Evolutionary conservation across 2,329 filamentous ascomycete species (phyloP).

Genomic region (Hymenotorrendiella dingleyae): DNA sequence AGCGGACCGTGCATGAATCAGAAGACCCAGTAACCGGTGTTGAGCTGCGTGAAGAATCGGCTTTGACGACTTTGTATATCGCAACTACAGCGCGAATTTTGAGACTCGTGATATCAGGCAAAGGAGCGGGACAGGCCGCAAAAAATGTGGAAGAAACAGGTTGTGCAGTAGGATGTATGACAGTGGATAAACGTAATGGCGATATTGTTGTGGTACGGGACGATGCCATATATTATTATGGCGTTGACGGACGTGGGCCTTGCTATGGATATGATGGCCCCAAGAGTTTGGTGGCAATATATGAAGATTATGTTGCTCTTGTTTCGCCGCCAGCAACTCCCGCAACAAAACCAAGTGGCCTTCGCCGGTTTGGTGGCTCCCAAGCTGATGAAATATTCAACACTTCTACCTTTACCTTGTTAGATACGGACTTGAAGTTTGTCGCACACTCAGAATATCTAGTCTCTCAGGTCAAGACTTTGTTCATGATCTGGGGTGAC

Average conservation of each 20-base stretch:
- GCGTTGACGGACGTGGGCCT: slow-evolving; percentile 73
- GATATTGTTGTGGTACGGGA: slow-evolving; percentile 90
- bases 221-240: slow-evolving; percentile 94
- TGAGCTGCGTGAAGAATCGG: slow-evolving; percentile 59
- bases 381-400: slow-evolving; percentile 75
- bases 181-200: slow-evolving; percentile 69
- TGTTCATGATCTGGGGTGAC: slow-evolving; percentile 87
- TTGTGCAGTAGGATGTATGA: slow-evolving; percentile 93
- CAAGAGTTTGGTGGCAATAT: slow-evolving; percentile 75
- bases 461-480: slow-evolving; percentile 68
- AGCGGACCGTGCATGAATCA: slow-evolving; percentile 91
- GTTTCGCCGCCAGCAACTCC: slow-evolving; percentile 68
- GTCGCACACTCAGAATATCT: slow-evolving; percentile 85
- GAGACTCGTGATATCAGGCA: slow-evolving; percentile 79
- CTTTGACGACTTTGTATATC: slow-evolving; percentile 76
- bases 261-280: slow-evolving; percentile 88
- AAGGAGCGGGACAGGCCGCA: slow-evolving; percentile 82
- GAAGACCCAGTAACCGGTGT: slow-evolving; percentile 94
- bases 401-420: slow-evolving; percentile 78
- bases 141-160: slow-evolving; percentile 84
- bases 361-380: slow-evolving; percentile 65
- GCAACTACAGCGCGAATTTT: slow-evolving; percentile 85
- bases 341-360: slow-evolving; percentile 46
- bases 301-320: slow-evolving; percentile 79
- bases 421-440: slow-evolving; percentile 89